These are phyloP conservation scores for Scheffersomyces illinoinensis DNA, from an alignment of 1,139 yeast genomes.

Conservation along the genomic window DNA sequence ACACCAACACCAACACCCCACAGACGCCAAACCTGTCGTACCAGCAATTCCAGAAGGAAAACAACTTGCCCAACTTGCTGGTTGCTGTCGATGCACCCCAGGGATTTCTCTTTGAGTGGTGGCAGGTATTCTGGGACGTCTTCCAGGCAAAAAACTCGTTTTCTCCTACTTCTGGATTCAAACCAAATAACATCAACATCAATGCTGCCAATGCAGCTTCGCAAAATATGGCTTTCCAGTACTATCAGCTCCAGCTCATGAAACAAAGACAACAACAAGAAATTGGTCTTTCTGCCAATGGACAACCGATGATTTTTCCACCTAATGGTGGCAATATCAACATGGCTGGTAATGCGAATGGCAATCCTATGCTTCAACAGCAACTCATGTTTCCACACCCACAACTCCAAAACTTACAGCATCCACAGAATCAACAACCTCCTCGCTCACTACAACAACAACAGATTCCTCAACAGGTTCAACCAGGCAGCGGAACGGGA, in stretches of 20 bases:
- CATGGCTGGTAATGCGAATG: background rate
- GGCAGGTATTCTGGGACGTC: conserved; percentile 96
- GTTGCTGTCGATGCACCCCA: conserved; percentile 79
- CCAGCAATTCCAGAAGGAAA: conserved; percentile 30
- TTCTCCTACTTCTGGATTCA: background rate
- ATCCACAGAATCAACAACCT: conserved; percentile 9
- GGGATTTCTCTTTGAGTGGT: conserved; percentile 90
- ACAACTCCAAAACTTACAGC: conserved; percentile 9
- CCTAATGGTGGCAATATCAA: background rate
- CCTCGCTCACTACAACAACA: conserved; percentile 6
- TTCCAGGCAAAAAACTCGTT: conserved; percentile 66
- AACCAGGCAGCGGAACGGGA: background rate
- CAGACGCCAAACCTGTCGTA: conserved; percentile 14
- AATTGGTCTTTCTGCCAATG: background rate
- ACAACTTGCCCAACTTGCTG: conserved; percentile 49
- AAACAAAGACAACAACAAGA: conserved; percentile 65
- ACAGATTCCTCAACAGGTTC: conserved; percentile 3
- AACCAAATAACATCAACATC: conserved; percentile 38
- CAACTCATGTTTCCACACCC: conserved; percentile 4
- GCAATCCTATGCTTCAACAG: conserved; percentile 5
- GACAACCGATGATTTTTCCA: background rate
- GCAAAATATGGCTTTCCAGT: conserved; percentile 56
- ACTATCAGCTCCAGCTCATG: conserved; percentile 66
- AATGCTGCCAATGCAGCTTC: conserved; percentile 14
- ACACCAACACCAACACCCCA: conserved; percentile 12